These are phyloP conservation scores for Pleurotus giganteus DNA, from an alignment of 768 basidiomycete species.

Conservation along the genomic window DNA sequence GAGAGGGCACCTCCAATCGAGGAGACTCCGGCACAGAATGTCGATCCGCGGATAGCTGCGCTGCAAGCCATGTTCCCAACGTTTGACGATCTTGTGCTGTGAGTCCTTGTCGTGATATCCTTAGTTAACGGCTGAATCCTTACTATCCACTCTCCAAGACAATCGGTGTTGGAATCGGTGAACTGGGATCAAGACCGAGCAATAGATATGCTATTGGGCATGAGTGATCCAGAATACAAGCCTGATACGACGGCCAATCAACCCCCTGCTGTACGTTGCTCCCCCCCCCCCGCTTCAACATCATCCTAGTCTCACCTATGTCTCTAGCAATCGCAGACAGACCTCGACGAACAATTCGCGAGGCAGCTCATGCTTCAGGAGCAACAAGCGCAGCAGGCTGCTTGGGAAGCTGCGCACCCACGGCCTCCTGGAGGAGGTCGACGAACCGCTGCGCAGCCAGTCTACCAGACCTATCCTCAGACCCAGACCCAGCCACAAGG, in stretches of 20 bases:
- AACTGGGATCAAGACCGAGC: conserved; percentile 71
- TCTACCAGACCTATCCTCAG: conserved; percentile 8
- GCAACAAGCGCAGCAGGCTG: conserved; percentile 37
- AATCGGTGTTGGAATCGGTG: conserved; percentile 72
- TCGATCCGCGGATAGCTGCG: conserved; percentile 48
- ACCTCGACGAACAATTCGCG: conserved; percentile 79
- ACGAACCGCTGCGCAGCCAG: conserved; percentile 14
- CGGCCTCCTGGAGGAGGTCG: conserved; percentile 17
- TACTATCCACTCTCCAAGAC: conserved; percentile 41
- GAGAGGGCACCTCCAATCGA: conserved; percentile 11
- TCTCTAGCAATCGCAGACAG: conserved; percentile 51
- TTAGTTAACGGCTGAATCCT: neutral
- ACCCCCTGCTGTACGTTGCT: neutral
- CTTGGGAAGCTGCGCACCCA: conserved; percentile 28
- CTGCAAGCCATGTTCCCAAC: conserved; percentile 76
- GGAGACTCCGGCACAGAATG: conserved; percentile 19
- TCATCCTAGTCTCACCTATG: neutral
- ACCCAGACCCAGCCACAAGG: conserved; percentile 24
- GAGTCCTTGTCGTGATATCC: conserved; percentile 20
- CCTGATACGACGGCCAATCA: neutral
- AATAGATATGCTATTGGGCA: conserved; percentile 73
- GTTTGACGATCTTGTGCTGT: conserved; percentile 75
- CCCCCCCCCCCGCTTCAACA: neutral
- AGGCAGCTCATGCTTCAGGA: conserved; percentile 69
- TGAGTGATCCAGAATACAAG: conserved; percentile 80